Percentiles rank a stretch among this genome's conserved stretches.
These are phyloP conservation scores for Pythium rishiriense DNA, from an alignment of 352 stramenopile genomes.

Conservation along the genomic window DNA sequence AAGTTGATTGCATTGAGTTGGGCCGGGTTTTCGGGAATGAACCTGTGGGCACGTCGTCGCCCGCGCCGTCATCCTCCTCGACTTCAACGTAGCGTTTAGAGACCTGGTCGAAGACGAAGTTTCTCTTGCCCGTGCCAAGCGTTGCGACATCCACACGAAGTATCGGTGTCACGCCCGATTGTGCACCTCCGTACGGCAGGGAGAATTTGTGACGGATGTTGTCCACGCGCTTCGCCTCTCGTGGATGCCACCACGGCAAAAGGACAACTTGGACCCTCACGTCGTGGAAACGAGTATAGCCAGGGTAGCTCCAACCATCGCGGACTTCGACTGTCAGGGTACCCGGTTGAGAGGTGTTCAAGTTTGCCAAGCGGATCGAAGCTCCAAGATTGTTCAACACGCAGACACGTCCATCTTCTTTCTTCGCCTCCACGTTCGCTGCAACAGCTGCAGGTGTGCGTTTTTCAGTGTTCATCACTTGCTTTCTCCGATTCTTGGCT, in stretches of 20 bases:
- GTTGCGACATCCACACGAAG: constrained; percentile 74
- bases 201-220: constrained; percentile 82
- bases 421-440: constrained; percentile 78
- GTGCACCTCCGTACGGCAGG: constrained; percentile 78
- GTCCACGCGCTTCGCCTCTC: constrained; percentile 66
- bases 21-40: constrained; percentile 11
- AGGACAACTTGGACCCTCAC: constrained; percentile 82
- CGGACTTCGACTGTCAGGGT: constrained; percentile 80
- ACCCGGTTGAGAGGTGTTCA: constrained; percentile 84
- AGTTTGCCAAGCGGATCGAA: constrained; percentile 84
- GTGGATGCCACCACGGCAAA: constrained; percentile 85
- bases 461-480: constrained; percentile 75
- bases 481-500: constrained; percentile 69
- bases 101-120: constrained; percentile 86
- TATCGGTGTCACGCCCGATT: constrained; percentile 87
- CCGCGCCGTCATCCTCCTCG: constrained; percentile 61
- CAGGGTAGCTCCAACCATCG: constrained; percentile 84
- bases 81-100: constrained; percentile 87
- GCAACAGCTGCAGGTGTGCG: constrained; percentile 73
- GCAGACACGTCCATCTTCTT: constrained; percentile 81
- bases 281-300: constrained; percentile 85
- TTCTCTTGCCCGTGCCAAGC: constrained; percentile 68
- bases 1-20: constrained; percentile 11
- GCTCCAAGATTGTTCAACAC: constrained; percentile 89
- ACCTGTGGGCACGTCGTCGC: constrained; percentile 14